phyloP scores from a whole-genome alignment of 768 basidiomycete genomes.

The Agrocybe praecox region DNA sequence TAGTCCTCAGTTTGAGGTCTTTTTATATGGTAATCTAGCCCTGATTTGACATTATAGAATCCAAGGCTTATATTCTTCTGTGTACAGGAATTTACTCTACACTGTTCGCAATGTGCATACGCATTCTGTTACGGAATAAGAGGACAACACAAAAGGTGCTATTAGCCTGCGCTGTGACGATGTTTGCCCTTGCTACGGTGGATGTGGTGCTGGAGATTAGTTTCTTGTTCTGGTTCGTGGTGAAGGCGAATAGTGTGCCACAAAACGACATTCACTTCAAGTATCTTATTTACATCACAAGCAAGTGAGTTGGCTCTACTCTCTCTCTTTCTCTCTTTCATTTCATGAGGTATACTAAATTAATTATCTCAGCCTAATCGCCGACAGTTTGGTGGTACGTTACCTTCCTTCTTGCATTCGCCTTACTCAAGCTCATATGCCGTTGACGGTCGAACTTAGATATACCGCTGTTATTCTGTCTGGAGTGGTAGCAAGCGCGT shows the following conservation, averaged over 20 bases:
- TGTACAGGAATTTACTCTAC: constrained; percentile 28
- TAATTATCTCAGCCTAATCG: constrained; percentile 23
- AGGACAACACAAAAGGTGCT: constrained; percentile 25
- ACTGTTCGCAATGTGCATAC: constrained; percentile 29
- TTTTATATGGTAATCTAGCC: constrained; percentile 24
- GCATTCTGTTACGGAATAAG: constrained; percentile 26
- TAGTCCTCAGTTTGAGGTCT: constrained; percentile 18
- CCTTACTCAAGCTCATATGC: neutral
- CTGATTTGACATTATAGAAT: neutral
- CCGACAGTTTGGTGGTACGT: constrained; percentile 30
- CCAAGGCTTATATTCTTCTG: neutral
- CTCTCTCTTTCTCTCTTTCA: neutral
- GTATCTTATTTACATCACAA: constrained; percentile 31
- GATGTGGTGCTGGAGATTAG: constrained; percentile 30
- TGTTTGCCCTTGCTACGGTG: constrained; percentile 34
- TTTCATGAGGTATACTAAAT: neutral
- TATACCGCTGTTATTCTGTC: constrained; percentile 32
- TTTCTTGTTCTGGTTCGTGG: constrained; percentile 28
- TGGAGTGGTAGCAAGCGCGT: constrained; percentile 32
- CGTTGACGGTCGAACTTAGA: constrained; percentile 17
- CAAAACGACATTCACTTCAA: constrained; percentile 28
- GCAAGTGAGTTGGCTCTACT: constrained; percentile 26
- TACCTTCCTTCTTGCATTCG: neutral
- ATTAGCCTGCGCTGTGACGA: constrained; percentile 28
- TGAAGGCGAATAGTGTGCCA: constrained; percentile 25